phyloP scores from a whole-genome alignment of 768 basidiomycete species.

The Sporobolomyces pararoseus region DNA sequence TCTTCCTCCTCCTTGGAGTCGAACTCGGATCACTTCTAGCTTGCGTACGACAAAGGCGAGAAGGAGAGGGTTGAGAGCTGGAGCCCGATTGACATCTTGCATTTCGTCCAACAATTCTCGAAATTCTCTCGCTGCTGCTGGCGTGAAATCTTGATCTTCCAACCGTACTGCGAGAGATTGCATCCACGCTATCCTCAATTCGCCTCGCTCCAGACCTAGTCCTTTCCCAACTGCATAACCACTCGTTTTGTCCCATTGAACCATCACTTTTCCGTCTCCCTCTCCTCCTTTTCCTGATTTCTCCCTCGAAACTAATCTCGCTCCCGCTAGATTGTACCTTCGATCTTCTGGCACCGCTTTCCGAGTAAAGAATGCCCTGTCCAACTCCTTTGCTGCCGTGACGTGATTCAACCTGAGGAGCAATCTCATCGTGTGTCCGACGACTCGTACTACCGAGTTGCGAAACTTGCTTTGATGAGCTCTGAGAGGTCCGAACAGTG shows the following conservation, averaged over 20 bases:
- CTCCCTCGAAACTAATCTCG: too few relatives aligned
- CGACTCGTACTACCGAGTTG: conserved; percentile 14
- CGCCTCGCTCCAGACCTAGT: conserved; percentile 10
- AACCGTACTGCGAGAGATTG: conserved; percentile 21
- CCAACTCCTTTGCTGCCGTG: conserved; percentile 26
- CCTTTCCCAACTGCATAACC: neutral
- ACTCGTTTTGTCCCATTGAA: neutral
- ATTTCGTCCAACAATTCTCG: neutral
- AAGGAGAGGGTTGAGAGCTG: neutral
- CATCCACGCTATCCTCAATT: conserved; percentile 28
- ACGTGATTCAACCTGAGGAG: conserved; percentile 9
- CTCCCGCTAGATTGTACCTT: too few relatives aligned
- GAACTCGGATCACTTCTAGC: neutral
- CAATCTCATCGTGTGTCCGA: conserved; percentile 36
- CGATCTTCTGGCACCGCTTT: neutral
- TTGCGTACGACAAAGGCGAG: conserved; percentile 22
- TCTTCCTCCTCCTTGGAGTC: neutral
- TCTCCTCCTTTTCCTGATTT: neutral
- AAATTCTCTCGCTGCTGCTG: neutral
- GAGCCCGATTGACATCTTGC: neutral
- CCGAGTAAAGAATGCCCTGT: conserved; percentile 30
- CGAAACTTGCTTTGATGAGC: conserved; percentile 4
- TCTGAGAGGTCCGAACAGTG: neutral
- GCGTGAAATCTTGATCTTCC: neutral
- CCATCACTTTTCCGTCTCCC: neutral